phyloP scores from a whole-genome alignment of 2,329 filamentous ascomycete species.

The Cytospora chrysosperma region DNA sequence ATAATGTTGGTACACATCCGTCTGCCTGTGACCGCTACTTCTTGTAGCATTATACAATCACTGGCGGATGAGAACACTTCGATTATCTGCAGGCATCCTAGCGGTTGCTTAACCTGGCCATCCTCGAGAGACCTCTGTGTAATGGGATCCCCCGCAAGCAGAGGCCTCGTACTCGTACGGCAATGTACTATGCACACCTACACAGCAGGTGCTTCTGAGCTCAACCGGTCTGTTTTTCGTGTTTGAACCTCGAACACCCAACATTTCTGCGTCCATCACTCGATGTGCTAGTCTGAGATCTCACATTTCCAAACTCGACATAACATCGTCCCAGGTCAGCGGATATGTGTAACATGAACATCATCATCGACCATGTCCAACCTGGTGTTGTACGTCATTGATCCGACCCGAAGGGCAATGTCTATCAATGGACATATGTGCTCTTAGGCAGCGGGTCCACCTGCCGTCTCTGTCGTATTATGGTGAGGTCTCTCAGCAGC shows the following conservation, averaged over 20 bases:
- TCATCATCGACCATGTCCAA: neutral
- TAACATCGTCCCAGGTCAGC: slow-evolving; percentile 8
- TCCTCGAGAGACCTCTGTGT: neutral
- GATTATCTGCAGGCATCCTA: slow-evolving; percentile 4
- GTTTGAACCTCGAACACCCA: neutral
- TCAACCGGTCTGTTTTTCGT: neutral
- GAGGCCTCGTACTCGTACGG: slow-evolving; percentile 8
- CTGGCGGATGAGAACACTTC: neutral
- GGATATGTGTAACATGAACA: slow-evolving; percentile 14
- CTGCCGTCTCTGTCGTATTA: neutral
- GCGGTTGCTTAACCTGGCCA: slow-evolving; percentile 4
- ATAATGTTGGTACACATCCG: neutral
- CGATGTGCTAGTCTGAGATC: neutral
- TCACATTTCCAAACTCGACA: slow-evolving; percentile 3
- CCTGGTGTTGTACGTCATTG: slow-evolving; percentile 4
- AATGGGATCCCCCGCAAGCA: slow-evolving; percentile 2
- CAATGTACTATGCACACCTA: neutral
- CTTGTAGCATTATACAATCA: neutral
- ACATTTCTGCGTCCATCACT: neutral
- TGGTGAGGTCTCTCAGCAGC: neutral
- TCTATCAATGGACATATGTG: neutral
- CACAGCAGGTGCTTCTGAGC: neutral
- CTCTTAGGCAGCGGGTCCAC: neutral
- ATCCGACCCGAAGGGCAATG: neutral
- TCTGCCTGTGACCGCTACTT: neutral